phyloP scores from a whole-genome alignment of 768 basidiomycete genomes.

The Rhodosporidiobolus odoratus region DNA sequence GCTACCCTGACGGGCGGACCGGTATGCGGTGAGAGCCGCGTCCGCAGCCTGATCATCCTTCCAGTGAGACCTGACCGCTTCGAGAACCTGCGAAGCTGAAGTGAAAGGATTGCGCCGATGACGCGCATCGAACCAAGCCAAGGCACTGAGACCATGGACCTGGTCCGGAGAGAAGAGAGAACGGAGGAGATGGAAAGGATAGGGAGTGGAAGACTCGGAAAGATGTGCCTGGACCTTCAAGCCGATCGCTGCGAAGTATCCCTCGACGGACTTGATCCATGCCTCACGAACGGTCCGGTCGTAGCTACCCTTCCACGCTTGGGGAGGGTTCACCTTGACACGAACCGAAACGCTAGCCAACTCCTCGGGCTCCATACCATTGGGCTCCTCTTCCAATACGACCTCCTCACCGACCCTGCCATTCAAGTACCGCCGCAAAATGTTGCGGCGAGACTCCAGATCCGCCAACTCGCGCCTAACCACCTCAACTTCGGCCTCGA shows the following conservation, averaged over 20 bases:
- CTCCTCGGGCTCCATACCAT: background rate
- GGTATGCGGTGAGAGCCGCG: background rate
- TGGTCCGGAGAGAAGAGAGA: conserved; percentile 4
- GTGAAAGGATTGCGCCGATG: background rate
- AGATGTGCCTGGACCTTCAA: background rate
- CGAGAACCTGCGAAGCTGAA: background rate
- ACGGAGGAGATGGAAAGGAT: background rate
- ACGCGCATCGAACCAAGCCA: conserved; percentile 7
- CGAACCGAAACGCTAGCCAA: background rate
- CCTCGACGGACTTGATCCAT: background rate
- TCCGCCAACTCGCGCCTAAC: background rate
- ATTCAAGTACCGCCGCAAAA: background rate
- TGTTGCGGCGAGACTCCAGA: background rate
- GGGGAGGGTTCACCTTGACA: background rate
- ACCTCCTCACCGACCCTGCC: background rate
- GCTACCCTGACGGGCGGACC: background rate
- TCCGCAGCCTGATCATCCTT: background rate
- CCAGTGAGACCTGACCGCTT: background rate
- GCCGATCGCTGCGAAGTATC: background rate
- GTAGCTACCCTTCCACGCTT: background rate
- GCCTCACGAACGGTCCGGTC: background rate
- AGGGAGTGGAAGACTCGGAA: background rate
- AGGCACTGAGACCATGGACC: background rate
- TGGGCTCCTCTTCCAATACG: too few relatives aligned
- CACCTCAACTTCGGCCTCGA: background rate